Percentiles rank a stretch among this genome's conserved stretches.
Evolutionary conservation across 1,284 basidiomycete species (phyloP).

Genomic region (Trichosporon inkin): DNA sequence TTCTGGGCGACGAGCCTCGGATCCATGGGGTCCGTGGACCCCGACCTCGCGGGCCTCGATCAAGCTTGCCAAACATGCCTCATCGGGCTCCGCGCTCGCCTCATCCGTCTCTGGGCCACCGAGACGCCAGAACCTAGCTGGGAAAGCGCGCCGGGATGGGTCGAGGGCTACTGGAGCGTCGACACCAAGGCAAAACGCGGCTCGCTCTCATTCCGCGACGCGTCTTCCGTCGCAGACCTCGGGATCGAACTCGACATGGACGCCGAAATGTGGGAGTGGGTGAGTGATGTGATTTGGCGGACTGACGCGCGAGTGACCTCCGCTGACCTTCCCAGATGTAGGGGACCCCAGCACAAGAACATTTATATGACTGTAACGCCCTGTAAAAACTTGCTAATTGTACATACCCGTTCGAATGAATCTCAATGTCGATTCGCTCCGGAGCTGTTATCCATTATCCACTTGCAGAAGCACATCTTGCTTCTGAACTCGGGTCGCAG

Average conservation of each 20-base stretch:
- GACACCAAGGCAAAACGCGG: neutral
- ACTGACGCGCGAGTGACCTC: too few species aligned
- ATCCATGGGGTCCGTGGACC: constrained; percentile 1
- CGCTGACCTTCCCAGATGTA: too few species aligned
- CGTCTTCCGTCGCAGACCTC: neutral
- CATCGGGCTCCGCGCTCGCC: constrained; percentile 1
- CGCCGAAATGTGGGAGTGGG: constrained; percentile 4
- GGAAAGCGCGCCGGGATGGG: neutral
- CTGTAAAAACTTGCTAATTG: too few species aligned
- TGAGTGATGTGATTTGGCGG: neutral
- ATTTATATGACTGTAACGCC: too few species aligned
- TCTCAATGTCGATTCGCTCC: too few species aligned
- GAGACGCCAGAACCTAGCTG: constrained; percentile 2
- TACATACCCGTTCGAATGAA: too few species aligned
- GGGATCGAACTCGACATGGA: neutral
- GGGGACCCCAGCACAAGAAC: too few species aligned
- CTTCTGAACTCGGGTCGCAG: too few species aligned
- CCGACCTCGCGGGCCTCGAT: constrained; percentile 1
- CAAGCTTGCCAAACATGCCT: neutral
- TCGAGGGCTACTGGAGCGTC: constrained; percentile 2
- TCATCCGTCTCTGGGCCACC: constrained; percentile 2
- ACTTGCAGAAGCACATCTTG: too few species aligned
- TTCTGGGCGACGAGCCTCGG: neutral
- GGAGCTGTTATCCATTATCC: too few species aligned
- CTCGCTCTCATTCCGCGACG: neutral